Percentiles rank a stretch among this genome's conserved stretches.
Conservation (phyloP, 768 basidiomycete genomes). For the Naganishia kalamii region DNA sequence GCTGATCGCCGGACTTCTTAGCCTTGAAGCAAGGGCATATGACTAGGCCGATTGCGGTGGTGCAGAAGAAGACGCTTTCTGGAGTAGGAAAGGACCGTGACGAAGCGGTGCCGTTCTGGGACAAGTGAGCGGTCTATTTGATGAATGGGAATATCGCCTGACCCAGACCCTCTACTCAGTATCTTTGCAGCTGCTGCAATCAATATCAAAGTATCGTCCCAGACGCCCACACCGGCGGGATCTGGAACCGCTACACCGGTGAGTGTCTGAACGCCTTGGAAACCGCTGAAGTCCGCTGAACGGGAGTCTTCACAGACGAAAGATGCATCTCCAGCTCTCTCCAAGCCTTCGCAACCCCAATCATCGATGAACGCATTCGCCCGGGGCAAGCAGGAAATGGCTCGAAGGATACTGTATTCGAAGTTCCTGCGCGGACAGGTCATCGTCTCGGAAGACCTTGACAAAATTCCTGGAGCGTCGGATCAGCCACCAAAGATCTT, state of each 20-base stretch:
- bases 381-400: constrained; percentile 69
- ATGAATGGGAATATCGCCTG: neutral
- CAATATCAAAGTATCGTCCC: constrained; percentile 59
- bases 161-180: constrained; percentile 47
- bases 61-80: constrained; percentile 75
- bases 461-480: neutral
- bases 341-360: constrained; percentile 46
- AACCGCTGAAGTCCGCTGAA: constrained; percentile 49
- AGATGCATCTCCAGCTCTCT: constrained; percentile 23
- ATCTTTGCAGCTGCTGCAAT: constrained; percentile 76
- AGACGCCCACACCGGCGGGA: constrained; percentile 5
- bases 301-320: constrained; percentile 2
- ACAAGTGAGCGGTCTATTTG: constrained; percentile 63
- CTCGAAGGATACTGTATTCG: constrained; percentile 67
- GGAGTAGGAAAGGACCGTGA: constrained; percentile 90
- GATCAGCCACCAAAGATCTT: neutral
- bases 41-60: constrained; percentile 64
- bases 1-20: constrained; percentile 11
- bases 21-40: constrained; percentile 80
- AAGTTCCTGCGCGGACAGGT: constrained; percentile 73
- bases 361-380: constrained; percentile 39
- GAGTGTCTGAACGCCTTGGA: constrained; percentile 63
- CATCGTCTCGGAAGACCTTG: constrained; percentile 14
- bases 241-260: constrained; percentile 21
- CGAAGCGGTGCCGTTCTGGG: constrained; percentile 96